Evolutionary conservation across 352 stramenopile genomes (phyloP), one percentile per base, ranked within the genome.

Genomic region (Phytophthora crassamura): DNA sequence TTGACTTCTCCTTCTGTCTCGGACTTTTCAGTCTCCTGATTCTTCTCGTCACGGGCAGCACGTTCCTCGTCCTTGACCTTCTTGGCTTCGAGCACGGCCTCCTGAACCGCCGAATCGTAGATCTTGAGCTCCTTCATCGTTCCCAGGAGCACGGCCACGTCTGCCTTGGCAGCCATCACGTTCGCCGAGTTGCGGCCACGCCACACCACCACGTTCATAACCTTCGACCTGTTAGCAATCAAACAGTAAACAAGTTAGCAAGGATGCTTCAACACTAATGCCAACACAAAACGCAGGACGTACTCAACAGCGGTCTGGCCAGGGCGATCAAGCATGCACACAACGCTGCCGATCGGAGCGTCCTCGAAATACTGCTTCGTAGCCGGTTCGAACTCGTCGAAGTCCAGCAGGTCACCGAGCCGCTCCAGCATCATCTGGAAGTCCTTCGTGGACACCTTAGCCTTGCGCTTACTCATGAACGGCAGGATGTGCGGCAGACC

Each of bases 341-440:
- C 74, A 41, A 95, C 78, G 54, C 86, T 96, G 40, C 88, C 88
- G n/a, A 95, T 74, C 0, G 85, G 67, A 35, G 86, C 64, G 14
- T 81, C 65, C 15, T 80, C 75, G 20, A 96, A 75, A 35, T 84
- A 76, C 48, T 82, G 61, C 10, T 59, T 61, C 0, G 82, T 89
- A 4, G 49, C 35, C 8, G 75, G 66, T 40, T 90, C 82, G 51
- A 96, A 94, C 40, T 95, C 86, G 51, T 93, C 80, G 45, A 91
- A 96, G 59, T 93, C 79, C 10, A 96, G 59, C 20, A 96, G 74
- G 38, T 96, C 85, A 38, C 85, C 88, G 34, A 93, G 77, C 25
- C 86, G 81, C 56, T 94, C 86, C 18, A 96, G 65, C 67, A 96
- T 69, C 80, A 94, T 93, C 69, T 96, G 88, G 57, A 96, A 88